These are phyloP conservation scores for Colletotrichum siamense DNA, from an alignment of 2,329 filamentous ascomycete genomes.

Conservation along the genomic window DNA sequence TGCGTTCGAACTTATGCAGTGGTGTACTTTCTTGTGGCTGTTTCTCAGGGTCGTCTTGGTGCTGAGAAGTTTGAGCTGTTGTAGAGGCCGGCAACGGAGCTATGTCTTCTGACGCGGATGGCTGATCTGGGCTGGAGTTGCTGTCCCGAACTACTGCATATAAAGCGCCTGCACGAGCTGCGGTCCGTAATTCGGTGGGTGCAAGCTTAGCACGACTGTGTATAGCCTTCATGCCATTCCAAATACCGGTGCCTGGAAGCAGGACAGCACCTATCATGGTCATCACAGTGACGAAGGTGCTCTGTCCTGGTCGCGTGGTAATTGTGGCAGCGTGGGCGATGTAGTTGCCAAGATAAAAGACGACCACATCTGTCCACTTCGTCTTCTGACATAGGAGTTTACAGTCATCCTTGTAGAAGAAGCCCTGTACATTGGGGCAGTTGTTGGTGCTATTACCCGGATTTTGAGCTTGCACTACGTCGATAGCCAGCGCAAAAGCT, in stretches of 20 bases:
- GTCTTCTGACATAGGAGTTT: background rate
- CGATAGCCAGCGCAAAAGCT: too few species aligned
- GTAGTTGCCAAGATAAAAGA: background rate
- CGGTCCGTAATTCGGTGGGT: background rate
- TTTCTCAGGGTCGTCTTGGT: too few species aligned
- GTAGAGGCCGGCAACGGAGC: too few species aligned
- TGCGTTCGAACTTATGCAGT: too few species aligned
- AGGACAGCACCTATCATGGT: background rate
- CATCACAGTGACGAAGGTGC: background rate
- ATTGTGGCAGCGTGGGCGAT: background rate
- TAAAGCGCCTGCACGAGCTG: fast-evolving
- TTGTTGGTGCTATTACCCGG: too few species aligned
- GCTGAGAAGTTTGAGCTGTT: too few species aligned
- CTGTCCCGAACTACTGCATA: background rate
- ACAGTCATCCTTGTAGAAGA: background rate
- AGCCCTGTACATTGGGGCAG: background rate
- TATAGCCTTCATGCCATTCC: background rate
- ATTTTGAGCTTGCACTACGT: too few species aligned
- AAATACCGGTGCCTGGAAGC: background rate
- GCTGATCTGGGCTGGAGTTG: too few species aligned
- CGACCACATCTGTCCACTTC: background rate
- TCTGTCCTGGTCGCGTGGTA: background rate
- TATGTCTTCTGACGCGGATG: too few species aligned
- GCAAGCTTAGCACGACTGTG: background rate
- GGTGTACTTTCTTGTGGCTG: too few species aligned